Evolutionary conservation across 2,329 filamentous ascomycete species (phyloP).

Genomic region (Aureobasidium melanogenum): DNA sequence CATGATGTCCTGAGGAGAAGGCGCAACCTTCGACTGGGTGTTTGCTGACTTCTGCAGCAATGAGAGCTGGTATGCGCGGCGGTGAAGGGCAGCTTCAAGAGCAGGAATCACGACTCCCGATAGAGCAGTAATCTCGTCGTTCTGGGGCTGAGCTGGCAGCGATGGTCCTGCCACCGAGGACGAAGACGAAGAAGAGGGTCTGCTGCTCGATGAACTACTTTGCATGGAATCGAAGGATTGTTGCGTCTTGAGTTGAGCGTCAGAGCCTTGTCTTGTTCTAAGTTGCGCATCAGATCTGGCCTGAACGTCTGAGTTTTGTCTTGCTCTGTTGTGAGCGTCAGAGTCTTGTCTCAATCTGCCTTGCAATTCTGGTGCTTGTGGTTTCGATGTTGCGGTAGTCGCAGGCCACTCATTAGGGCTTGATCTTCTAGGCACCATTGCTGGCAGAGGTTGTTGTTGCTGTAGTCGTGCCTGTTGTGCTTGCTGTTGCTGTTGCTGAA

Average conservation of each 20-base stretch:
- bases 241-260: neutral
- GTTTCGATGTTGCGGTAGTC: neutral
- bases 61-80: constrained; percentile 55
- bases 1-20: constrained; percentile 27
- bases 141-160: constrained; percentile 44
- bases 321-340: neutral
- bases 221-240: constrained; percentile 4
- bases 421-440: constrained; percentile 16
- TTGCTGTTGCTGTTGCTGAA: neutral
- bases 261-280: neutral
- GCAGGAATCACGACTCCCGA: constrained; percentile 90
- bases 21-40: constrained; percentile 25
- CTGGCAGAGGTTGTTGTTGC: constrained; percentile 26
- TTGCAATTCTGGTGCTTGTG: neutral
- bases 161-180: constrained; percentile 50
- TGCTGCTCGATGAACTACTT: constrained; percentile 7
- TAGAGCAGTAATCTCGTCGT: constrained; percentile 66
- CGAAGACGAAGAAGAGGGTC: constrained; percentile 15
- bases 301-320: constrained; percentile 6
- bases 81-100: constrained; percentile 79
- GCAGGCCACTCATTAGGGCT: neutral
- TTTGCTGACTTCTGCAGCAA: constrained; percentile 40
- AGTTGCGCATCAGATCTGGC: neutral
- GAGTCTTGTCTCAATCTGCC: neutral
- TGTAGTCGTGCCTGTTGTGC: neutral